A percentile compares a stretch with the other conserved stretches of the same genome.
Conservation (phyloP, 2,329 filamentous ascomycete species). For the Ciborinia camelliae region DNA sequence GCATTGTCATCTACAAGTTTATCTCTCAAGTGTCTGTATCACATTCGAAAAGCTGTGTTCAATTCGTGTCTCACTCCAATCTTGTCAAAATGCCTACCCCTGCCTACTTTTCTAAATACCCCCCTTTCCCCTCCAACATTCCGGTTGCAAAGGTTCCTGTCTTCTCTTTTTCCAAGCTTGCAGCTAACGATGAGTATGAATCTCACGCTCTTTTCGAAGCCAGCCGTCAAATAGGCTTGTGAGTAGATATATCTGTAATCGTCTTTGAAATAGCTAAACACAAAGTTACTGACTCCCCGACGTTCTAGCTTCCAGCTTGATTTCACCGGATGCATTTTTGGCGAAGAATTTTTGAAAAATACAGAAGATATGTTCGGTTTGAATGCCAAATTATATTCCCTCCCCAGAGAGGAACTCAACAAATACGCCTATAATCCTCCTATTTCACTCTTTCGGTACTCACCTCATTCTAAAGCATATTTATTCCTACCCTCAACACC, state of each 20-base stretch:
- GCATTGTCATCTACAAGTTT: not conserved
- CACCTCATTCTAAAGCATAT: not conserved
- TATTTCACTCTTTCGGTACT: conserved; percentile 5
- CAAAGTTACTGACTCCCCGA: not conserved
- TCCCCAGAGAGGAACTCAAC: not conserved
- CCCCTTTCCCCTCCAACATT: not conserved
- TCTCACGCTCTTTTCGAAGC: conserved; percentile 7
- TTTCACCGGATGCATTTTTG: not conserved
- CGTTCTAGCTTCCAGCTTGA: not conserved
- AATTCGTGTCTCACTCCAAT: not conserved
- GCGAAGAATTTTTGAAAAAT: not conserved
- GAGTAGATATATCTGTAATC: not conserved
- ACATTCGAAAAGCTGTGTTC: not conserved
- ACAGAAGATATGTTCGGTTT: not conserved
- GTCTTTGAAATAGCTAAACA: too few relatives aligned
- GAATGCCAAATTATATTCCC: conserved; percentile 3
- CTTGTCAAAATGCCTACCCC: not conserved
- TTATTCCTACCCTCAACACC: not conserved
- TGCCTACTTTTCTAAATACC: not conserved
- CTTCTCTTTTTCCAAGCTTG: conserved; percentile 6
- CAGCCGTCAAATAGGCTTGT: conserved; percentile 10
- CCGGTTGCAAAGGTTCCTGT: not conserved
- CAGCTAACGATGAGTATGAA: not conserved
- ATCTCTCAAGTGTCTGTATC: too few relatives aligned
- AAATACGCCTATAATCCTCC: conserved; percentile 9